phyloP scores from a whole-genome alignment of 2,329 filamentous ascomycete genomes.

The Talaromyces piceae region DNA sequence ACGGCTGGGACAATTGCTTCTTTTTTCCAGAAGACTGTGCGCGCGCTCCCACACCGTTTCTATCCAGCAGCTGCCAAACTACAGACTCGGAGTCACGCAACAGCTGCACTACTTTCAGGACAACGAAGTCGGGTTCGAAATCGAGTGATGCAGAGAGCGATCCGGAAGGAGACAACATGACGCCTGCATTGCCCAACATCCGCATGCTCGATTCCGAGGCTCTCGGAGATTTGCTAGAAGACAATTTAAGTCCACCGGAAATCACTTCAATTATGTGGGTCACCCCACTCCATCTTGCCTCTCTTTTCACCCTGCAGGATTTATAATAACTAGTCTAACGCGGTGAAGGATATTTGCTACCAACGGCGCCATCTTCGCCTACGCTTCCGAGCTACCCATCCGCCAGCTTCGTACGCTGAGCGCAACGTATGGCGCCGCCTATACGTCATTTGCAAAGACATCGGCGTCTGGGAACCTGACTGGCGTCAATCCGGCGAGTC shows the following conservation, averaged over 20 bases:
- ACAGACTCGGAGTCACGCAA: slow-evolving; percentile 18
- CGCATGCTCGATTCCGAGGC: slow-evolving; percentile 38
- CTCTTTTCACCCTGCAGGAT: no score
- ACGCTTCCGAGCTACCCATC: slow-evolving; percentile 32
- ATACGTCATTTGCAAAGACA: slow-evolving; percentile 36
- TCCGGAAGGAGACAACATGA: slow-evolving; percentile 27
- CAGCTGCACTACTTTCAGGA: slow-evolving; percentile 16
- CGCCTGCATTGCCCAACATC: slow-evolving; percentile 35
- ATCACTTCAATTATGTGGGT: slow-evolving; percentile 37
- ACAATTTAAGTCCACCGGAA: slow-evolving; percentile 37
- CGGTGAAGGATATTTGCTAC: slow-evolving; percentile 33
- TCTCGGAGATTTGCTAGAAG: slow-evolving; percentile 33
- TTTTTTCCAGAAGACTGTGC: slow-evolving; percentile 39
- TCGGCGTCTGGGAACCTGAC: slow-evolving; percentile 35
- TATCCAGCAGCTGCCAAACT: slow-evolving; percentile 4
- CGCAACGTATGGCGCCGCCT: slow-evolving; percentile 37
- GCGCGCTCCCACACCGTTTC: slow-evolving; percentile 26
- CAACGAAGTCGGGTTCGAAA: slow-evolving; percentile 2
- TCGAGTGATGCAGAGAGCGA: slow-evolving; percentile 12
- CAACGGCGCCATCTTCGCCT: slow-evolving; percentile 38
- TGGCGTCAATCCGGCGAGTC: slow-evolving; percentile 35
- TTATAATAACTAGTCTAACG: no score
- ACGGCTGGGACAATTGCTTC: slow-evolving; percentile 37
- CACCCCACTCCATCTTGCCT: no score
- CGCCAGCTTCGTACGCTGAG: slow-evolving; percentile 36